These are phyloP conservation scores for Mycena pura DNA, from an alignment of 768 basidiomycete species.

Conservation along the genomic window DNA sequence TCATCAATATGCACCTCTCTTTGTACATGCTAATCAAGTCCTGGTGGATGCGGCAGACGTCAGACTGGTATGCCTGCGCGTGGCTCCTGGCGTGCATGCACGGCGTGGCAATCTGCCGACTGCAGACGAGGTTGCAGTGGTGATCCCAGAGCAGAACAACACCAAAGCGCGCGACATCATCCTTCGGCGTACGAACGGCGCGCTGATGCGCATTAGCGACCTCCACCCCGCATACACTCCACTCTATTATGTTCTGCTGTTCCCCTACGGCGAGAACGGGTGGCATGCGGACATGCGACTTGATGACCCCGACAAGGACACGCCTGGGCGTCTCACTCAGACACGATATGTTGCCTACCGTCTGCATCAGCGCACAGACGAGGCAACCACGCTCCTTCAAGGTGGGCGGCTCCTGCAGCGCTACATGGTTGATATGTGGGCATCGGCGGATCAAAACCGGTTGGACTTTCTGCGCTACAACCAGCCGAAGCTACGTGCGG, in stretches of 20 bases:
- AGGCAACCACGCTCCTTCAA: conserved; percentile 38
- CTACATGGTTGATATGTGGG: conserved; percentile 47
- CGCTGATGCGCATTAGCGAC: conserved; percentile 34
- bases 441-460: conserved; percentile 38
- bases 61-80: no score
- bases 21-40: no score
- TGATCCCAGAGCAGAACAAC: no score
- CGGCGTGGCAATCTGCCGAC: no score
- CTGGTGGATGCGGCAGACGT: no score
- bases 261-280: conserved; percentile 38
- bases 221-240: conserved; percentile 36
- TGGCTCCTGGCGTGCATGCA: no score
- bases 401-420: conserved; percentile 46
- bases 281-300: conserved; percentile 35
- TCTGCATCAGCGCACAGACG: conserved; percentile 31
- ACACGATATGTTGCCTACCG: conserved; percentile 38
- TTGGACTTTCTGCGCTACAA: conserved; percentile 37
- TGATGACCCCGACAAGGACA: not conserved
- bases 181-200: conserved; percentile 17
- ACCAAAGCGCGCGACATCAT: no score
- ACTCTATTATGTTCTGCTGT: conserved; percentile 45
- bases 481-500: conserved; percentile 37
- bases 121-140: no score
- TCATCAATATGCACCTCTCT: no score
- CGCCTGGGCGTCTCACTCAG: conserved; percentile 36